phyloP scores from a whole-genome alignment of 1,284 basidiomycete genomes.

The Taiwanofungus camphoratus region DNA sequence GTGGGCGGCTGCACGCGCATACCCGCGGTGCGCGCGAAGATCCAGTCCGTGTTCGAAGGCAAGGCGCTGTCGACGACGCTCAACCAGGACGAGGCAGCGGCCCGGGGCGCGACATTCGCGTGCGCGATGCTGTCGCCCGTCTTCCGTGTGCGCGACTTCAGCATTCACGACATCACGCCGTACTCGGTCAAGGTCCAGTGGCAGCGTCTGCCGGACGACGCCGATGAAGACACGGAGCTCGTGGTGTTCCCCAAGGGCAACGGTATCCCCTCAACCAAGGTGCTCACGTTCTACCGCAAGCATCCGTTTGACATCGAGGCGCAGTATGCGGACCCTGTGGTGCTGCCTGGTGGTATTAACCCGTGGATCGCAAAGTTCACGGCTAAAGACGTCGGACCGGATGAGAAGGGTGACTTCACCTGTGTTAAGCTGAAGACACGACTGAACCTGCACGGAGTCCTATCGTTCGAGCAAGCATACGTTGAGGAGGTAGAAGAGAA shows the following conservation, averaged over 20 bases:
- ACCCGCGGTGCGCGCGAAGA: constrained; percentile 62
- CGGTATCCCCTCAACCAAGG: constrained; percentile 84
- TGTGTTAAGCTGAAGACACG: constrained; percentile 87
- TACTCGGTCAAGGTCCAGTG: constrained; percentile 89
- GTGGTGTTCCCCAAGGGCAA: constrained; percentile 83
- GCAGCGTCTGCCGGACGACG: constrained; percentile 67
- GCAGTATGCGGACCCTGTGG: constrained; percentile 63
- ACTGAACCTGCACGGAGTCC: constrained; percentile 78
- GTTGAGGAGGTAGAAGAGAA: constrained; percentile 80
- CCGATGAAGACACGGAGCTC: constrained; percentile 86
- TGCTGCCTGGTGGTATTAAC: constrained; percentile 74
- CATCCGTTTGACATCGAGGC: constrained; percentile 85
- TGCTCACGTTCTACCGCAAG: constrained; percentile 90
- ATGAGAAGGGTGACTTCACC: constrained; percentile 65
- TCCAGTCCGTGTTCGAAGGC: constrained; percentile 56
- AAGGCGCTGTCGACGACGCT: constrained; percentile 82
- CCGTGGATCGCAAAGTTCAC: constrained; percentile 79
- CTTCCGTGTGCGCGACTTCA: constrained; percentile 93
- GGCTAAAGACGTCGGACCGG: constrained; percentile 72
- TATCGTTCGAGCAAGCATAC: constrained; percentile 84
- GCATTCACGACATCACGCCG: constrained; percentile 74
- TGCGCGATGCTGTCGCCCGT: constrained; percentile 93
- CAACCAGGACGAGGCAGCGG: constrained; percentile 94
- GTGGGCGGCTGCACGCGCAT: constrained; percentile 67
- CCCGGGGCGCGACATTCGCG: constrained; percentile 89